These are phyloP conservation scores for Wickerhamomyces sydowiorum DNA, from an alignment of 805 yeast genomes.

Conservation along the genomic window DNA sequence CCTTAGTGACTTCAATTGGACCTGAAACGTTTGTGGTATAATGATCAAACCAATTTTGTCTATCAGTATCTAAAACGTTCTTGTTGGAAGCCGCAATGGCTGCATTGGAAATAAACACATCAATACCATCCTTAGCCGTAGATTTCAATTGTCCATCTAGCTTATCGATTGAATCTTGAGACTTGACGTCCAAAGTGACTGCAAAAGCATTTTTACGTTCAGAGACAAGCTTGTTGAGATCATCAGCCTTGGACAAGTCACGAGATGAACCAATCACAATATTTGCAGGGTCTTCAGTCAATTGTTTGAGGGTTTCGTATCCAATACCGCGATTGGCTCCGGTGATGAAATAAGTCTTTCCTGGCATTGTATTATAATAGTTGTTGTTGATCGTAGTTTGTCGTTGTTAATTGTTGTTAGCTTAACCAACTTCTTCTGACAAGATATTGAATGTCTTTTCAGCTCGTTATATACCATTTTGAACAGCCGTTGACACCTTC, in stretches of 20 bases:
- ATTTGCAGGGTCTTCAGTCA: not conserved
- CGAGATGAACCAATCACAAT: constrained; percentile 5
- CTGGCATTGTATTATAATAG: too few relatives aligned
- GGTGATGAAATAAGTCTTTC: not conserved
- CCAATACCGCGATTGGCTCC: constrained; percentile 2
- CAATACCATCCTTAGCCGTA: constrained; percentile 15
- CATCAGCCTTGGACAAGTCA: constrained; percentile 4
- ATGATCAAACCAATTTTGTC: constrained; percentile 4
- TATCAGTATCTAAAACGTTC: not conserved
- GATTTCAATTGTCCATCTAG: not conserved
- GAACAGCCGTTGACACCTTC: too few relatives aligned
- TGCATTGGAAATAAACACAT: constrained; percentile 21
- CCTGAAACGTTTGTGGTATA: constrained; percentile 18
- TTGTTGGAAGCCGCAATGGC: constrained; percentile 3
- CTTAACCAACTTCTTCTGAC: not conserved
- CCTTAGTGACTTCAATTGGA: constrained; percentile 12
- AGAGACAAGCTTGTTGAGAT: constrained; percentile 3
- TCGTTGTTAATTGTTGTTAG: not conserved
- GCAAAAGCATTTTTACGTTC: constrained; percentile 13
- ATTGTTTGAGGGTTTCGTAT: not conserved
- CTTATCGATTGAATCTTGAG: constrained; percentile 7
- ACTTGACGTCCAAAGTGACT: constrained; percentile 15
- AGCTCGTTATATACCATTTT: too few relatives aligned
- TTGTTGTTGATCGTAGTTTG: too few relatives aligned
- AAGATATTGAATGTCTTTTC: too few relatives aligned